A percentile compares a stretch with the other conserved stretches of the same genome.
Evolutionary conservation across 306 rosid genomes (phyloP).

Genomic region (Chamaecrista fasciculata): DNA sequence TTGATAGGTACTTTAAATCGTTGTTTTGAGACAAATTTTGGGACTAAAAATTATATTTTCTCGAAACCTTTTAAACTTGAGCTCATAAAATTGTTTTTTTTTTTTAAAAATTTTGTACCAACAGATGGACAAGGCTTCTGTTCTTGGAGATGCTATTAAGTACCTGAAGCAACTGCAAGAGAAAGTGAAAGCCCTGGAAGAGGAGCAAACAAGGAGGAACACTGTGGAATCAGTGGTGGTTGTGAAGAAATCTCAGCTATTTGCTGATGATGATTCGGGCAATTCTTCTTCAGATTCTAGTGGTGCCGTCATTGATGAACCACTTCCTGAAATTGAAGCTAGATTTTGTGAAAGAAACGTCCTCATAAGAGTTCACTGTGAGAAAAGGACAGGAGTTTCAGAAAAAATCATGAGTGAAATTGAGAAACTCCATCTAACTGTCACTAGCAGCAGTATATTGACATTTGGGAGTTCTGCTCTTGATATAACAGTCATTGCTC

Average conservation of each 20-base stretch:
- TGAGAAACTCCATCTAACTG: slow-evolving; percentile 65
- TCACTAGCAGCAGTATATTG: slow-evolving; percentile 66
- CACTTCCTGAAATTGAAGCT: slow-evolving; percentile 87
- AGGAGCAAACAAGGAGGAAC: slow-evolving; percentile 63
- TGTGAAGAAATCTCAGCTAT: slow-evolving; percentile 64
- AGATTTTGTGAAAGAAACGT: slow-evolving; percentile 75
- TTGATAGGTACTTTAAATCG: too few relatives aligned
- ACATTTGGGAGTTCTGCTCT: slow-evolving; percentile 77
- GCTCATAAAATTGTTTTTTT: background rate
- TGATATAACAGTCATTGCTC: slow-evolving; percentile 81
- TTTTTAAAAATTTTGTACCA: slow-evolving; percentile 13
- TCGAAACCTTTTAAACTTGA: too few relatives aligned
- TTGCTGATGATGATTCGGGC: slow-evolving; percentile 43
- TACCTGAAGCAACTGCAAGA: slow-evolving; percentile 89
- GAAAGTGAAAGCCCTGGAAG: slow-evolving; percentile 73
- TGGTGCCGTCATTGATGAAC: slow-evolving; percentile 37
- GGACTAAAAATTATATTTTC: too few relatives aligned
- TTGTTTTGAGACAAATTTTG: too few relatives aligned
- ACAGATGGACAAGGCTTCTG: slow-evolving; percentile 98
- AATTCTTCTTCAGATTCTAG: slow-evolving; percentile 35
- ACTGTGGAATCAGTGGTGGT: slow-evolving; percentile 67
- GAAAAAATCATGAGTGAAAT: slow-evolving; percentile 61
- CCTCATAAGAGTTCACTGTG: slow-evolving; percentile 82
- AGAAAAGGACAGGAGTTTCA: slow-evolving; percentile 65
- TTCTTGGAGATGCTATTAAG: slow-evolving; percentile 90